Percentiles rank a stretch among this genome's conserved stretches.
Conservation (phyloP, 1,284 basidiomycete species). For the Microbotryum saponariae region DNA sequence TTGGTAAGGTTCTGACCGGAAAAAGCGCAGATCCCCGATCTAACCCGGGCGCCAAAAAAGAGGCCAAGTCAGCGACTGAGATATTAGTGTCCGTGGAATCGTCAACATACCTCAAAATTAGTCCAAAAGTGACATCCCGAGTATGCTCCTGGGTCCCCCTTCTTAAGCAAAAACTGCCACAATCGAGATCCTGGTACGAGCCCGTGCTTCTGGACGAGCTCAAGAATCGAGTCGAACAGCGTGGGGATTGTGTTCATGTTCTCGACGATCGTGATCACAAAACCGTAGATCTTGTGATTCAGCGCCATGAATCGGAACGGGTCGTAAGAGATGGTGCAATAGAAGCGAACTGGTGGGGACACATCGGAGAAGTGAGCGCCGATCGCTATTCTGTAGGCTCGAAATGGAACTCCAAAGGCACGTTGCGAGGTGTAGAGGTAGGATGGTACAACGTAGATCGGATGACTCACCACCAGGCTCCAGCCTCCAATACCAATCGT, state of each 20-base stretch:
- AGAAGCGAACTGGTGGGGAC: conserved; percentile 33
- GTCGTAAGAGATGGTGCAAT: conserved; percentile 42
- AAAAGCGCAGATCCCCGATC: conserved; percentile 42
- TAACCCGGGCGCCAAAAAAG: conserved; percentile 9
- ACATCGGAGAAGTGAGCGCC: background rate
- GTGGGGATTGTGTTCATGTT: conserved; percentile 40
- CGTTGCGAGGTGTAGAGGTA: background rate
- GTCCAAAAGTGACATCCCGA: conserved; percentile 43
- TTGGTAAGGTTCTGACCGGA: conserved; percentile 39
- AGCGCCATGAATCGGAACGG: conserved; percentile 38
- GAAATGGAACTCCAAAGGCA: background rate
- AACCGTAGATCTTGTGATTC: conserved; percentile 39
- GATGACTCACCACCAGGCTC: conserved; percentile 40
- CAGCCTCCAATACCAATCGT: conserved; percentile 44
- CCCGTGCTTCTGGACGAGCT: conserved; percentile 36
- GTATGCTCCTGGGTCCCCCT: conserved; percentile 16
- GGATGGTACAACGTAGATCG: background rate
- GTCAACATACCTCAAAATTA: conserved; percentile 32
- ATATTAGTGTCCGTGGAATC: no score
- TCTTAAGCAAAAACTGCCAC: conserved; percentile 39
- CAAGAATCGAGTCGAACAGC: conserved; percentile 37
- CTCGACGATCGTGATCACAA: conserved; percentile 42
- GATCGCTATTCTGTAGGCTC: background rate
- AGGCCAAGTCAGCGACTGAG: background rate
- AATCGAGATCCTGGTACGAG: conserved; percentile 32